Evolutionary conservation across 139 green algal species (phyloP), one percentile per base, ranked within the genome.

Genomic region (Zygnema cylindricum): DNA sequence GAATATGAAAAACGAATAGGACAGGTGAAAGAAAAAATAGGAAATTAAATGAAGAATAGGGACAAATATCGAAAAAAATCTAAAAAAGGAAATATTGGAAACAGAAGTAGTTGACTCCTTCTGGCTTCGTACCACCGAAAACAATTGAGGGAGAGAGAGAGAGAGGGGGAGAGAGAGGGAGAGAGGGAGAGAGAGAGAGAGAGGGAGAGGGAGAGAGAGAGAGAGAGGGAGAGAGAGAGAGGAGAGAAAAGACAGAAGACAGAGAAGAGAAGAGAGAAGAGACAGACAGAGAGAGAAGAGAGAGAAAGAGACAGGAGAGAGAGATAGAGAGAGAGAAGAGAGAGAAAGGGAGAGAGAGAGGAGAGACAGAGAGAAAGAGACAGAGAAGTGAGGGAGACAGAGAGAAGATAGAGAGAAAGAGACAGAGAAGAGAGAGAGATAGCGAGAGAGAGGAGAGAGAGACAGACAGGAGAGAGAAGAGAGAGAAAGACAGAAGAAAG

Each of bases 121-220:
- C n/a, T n/a, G n/a, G n/a, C n/a, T n/a, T n/a, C n/a, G 57, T 73
- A 30, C 25, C 57, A 73, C 57, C 25, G 71, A 54, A 16, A 79
- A 11, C 42, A 16, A 54, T 41, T 38, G 36, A 79, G 71, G 36
- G 3, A 79, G 36, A 30, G 71, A 11, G 11, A 79, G 36, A 79
- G 71, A 79, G 36, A 79, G 71, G 36, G 71, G 43, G 36, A 79
- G 71, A 11, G 71, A 79, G 36, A 79, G 71, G 36, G 71, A 79
- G 36, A 79, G 71, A 54, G 71, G 43, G 36, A 79, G 71, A 25
- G 71, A 16, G 3, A 79, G 71, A 41, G 71, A 16, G 11, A 79
- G 71, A 7, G 71, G 71, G 36, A 79, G 71, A 54, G 71, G 71
- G 36, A 79, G 71, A 25, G 71, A 79, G 71, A 11, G 71, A 79